Conservation (phyloP, 768 basidiomycete species). For the Tulasnella sp. region DNA sequence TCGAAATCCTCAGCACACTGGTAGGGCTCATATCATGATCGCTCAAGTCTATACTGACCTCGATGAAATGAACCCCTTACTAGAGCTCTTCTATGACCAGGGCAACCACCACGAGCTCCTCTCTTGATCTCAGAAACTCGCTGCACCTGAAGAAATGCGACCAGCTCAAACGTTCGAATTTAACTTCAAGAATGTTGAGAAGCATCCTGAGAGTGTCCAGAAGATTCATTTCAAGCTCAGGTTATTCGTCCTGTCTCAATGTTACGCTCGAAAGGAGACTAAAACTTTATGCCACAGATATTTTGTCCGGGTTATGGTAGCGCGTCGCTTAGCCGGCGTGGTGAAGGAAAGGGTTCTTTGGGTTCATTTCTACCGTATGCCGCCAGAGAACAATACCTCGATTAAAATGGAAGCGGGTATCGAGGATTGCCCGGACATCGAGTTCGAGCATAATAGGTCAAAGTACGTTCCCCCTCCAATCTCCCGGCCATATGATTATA, state of each 20-base stretch:
- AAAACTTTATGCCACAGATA: constrained; percentile 53
- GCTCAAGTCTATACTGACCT: neutral
- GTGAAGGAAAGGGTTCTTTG: constrained; percentile 92
- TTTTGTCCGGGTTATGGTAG: constrained; percentile 85
- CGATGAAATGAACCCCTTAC: neutral
- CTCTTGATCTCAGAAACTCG: constrained; percentile 90
- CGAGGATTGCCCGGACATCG: constrained; percentile 97
- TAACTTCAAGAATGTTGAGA: constrained; percentile 98
- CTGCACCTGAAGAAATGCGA: constrained; percentile 94
- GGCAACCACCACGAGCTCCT: constrained; percentile 98
- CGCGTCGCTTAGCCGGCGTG: constrained; percentile 88
- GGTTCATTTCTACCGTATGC: constrained; percentile 99
- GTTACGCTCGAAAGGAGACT: neutral
- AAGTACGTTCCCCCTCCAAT: constrained; percentile 56
- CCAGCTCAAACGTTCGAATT: constrained; percentile 96
- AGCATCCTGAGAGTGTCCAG: constrained; percentile 96
- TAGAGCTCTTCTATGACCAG: constrained; percentile 92
- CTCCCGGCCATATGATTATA: no score
- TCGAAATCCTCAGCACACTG: constrained; percentile 95
- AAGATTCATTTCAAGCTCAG: constrained; percentile 97
- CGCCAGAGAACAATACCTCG: constrained; percentile 93
- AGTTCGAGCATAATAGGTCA: constrained; percentile 99
- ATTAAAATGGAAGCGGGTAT: constrained; percentile 99
- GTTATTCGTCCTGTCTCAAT: constrained; percentile 45
- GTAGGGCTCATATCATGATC: constrained; percentile 44